A percentile compares a stretch with the other conserved stretches of the same genome.
phyloP scores from a whole-genome alignment of 495 filamentous ascomycete species.

The Viridothelium virens region DNA sequence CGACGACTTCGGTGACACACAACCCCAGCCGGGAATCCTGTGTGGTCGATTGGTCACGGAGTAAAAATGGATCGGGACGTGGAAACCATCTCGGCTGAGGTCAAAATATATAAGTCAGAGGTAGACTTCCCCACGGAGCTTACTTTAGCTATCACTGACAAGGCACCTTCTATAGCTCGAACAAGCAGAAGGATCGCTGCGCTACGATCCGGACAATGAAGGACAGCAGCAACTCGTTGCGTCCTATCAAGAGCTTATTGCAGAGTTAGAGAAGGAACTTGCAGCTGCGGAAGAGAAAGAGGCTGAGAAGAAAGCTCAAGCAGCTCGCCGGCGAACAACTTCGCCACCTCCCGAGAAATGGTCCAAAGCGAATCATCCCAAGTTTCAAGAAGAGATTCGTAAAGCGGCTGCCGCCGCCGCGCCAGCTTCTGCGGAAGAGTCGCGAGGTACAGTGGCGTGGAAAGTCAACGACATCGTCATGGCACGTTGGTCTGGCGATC shows the following conservation, averaged over 20 bases:
- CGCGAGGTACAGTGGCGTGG: slow-evolving; percentile 41
- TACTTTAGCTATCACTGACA: not conserved
- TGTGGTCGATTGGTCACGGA: not conserved
- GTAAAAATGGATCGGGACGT: slow-evolving; percentile 51
- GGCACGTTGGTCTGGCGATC: slow-evolving; percentile 89
- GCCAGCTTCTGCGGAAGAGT: slow-evolving; percentile 36
- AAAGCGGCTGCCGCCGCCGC: slow-evolving; percentile 41
- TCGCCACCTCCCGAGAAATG: slow-evolving; percentile 55
- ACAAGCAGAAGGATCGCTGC: slow-evolving; percentile 63
- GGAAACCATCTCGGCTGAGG: slow-evolving; percentile 60
- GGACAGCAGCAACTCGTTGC: slow-evolving; percentile 79
- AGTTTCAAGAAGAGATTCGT: slow-evolving; percentile 34
- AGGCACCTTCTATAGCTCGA: slow-evolving; percentile 57
- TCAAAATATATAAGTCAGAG: slow-evolving; percentile 78
- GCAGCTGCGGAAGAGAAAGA: slow-evolving; percentile 39
- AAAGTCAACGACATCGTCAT: slow-evolving; percentile 84
- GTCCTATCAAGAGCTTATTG: slow-evolving; percentile 68
- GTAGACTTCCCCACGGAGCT: slow-evolving; percentile 38
- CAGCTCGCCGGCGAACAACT: slow-evolving; percentile 37
- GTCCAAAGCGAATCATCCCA: slow-evolving; percentile 55
- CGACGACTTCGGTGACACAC: slow-evolving; percentile 12
- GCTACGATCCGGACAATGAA: slow-evolving; percentile 73
- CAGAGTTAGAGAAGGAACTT: slow-evolving; percentile 47
- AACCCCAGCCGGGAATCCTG: slow-evolving; percentile 3
- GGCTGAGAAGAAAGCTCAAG: slow-evolving; percentile 42